Evolutionary conservation across 2,329 filamentous ascomycete species (phyloP).

Genomic region (Bipolaris bicolor): DNA sequence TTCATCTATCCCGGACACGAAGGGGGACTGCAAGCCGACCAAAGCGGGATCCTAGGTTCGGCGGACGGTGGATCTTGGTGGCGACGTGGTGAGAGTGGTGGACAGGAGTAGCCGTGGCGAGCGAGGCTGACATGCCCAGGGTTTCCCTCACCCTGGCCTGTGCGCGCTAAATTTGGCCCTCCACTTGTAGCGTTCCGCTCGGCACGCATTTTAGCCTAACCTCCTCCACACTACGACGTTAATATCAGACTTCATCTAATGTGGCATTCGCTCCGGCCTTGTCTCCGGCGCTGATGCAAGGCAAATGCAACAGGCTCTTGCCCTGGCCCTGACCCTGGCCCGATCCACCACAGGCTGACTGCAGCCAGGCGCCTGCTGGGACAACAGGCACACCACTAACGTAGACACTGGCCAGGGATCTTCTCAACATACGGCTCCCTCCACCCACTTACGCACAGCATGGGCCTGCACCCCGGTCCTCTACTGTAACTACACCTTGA

Average conservation of each 20-base stretch:
- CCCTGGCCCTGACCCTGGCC: constrained; percentile 19
- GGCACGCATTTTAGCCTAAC: constrained; percentile 42
- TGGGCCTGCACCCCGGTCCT: not conserved
- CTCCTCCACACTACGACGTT: constrained; percentile 30
- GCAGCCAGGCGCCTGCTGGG: constrained; percentile 26
- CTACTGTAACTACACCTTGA: not conserved
- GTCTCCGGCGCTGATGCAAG: constrained; percentile 22
- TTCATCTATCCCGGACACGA: constrained; percentile 40
- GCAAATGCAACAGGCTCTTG: constrained; percentile 28
- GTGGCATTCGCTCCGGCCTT: constrained; percentile 24
- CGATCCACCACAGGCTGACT: constrained; percentile 20
- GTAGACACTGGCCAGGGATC: not conserved
- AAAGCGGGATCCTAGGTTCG: constrained; percentile 19
- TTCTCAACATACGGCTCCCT: not conserved
- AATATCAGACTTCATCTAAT: constrained; percentile 41
- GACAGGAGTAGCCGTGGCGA: constrained; percentile 24
- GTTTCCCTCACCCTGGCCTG: constrained; percentile 18
- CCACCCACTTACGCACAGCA: not conserved
- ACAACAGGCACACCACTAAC: constrained; percentile 20
- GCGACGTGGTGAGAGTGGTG: constrained; percentile 28
- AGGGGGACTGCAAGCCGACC: constrained; percentile 17
- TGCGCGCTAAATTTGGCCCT: constrained; percentile 29
- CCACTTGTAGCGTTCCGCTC: constrained; percentile 28
- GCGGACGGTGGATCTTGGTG: constrained; percentile 17
- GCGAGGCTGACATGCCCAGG: constrained; percentile 36